phyloP scores from a whole-genome alignment of 257 asterid genomes.

The Solanum verrucosum region DNA sequence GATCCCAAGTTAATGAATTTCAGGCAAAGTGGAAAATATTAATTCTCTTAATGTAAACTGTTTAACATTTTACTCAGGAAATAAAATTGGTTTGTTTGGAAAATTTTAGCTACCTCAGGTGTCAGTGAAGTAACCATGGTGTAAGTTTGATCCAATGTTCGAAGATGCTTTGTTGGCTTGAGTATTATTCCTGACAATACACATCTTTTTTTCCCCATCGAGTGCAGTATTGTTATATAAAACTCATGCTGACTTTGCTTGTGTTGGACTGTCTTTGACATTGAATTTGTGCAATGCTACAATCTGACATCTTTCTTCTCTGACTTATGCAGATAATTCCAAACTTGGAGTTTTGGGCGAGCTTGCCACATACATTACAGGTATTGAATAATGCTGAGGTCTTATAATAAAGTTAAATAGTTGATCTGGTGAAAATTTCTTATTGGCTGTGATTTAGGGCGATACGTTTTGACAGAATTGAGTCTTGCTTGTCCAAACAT shows the following conservation, averaged over 20 bases:
- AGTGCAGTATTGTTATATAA: neutral
- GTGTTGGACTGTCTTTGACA: neutral
- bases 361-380: conserved; percentile 76
- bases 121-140: neutral
- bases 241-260: neutral
- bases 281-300: neutral
- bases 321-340: conserved; percentile 56
- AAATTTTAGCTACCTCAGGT: neutral
- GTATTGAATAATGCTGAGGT: conserved; percentile 18
- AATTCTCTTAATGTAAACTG: neutral
- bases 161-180: neutral
- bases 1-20: neutral
- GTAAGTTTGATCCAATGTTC: neutral
- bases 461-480: neutral
- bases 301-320: neutral
- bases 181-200: neutral
- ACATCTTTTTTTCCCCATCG: no score
- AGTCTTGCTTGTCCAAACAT: neutral
- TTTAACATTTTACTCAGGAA: neutral
- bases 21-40: neutral
- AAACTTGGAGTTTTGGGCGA: conserved; percentile 88
- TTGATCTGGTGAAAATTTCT: neutral
- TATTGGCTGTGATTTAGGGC: neutral
- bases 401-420: neutral
- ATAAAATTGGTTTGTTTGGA: neutral